These are phyloP conservation scores for Candida montana DNA, from an alignment of 805 yeast species.

Conservation along the genomic window DNA sequence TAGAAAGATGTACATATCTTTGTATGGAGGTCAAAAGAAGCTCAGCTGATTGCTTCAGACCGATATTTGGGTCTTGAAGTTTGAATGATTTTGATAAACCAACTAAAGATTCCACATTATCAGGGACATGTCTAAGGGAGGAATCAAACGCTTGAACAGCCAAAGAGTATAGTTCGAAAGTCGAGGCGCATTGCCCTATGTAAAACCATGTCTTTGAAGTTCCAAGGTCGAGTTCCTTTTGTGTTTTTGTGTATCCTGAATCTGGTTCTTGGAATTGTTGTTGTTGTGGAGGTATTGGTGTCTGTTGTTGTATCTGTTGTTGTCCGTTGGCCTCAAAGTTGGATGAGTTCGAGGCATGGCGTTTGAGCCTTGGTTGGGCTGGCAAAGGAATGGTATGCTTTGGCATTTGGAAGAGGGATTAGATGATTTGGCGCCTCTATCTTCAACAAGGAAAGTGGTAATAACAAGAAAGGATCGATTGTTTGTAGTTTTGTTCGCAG, in stretches of 20 bases:
- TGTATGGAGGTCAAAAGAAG: slow-evolving; percentile 17
- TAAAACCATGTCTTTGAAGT: slow-evolving; percentile 20
- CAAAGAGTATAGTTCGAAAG: slow-evolving; percentile 14
- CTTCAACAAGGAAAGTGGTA: not conserved
- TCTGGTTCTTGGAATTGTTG: slow-evolving; percentile 2
- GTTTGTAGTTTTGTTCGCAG: not conserved
- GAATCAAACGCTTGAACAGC: slow-evolving; percentile 21
- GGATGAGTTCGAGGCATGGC: slow-evolving; percentile 10
- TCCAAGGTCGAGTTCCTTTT: slow-evolving; percentile 10
- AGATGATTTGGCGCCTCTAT: too few species aligned
- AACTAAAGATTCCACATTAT: slow-evolving; percentile 16
- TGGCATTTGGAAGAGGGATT: slow-evolving; percentile 10
- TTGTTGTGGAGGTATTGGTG: not conserved
- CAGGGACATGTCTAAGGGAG: slow-evolving; percentile 21
- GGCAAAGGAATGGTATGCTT: slow-evolving; percentile 16
- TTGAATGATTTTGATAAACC: slow-evolving; percentile 16
- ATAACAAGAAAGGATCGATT: not conserved
- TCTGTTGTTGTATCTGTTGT: not conserved
- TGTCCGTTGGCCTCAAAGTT: not conserved
- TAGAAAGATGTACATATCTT: slow-evolving; percentile 32
- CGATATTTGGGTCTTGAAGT: slow-evolving; percentile 10
- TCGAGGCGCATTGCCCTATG: slow-evolving; percentile 21
- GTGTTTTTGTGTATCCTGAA: slow-evolving; percentile 2
- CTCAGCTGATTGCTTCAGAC: slow-evolving; percentile 18
- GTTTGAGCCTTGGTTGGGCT: slow-evolving; percentile 15